Base-by-base conservation (phyloP, 148 eudicot genomes). In the Silene uniflora region DNA sequence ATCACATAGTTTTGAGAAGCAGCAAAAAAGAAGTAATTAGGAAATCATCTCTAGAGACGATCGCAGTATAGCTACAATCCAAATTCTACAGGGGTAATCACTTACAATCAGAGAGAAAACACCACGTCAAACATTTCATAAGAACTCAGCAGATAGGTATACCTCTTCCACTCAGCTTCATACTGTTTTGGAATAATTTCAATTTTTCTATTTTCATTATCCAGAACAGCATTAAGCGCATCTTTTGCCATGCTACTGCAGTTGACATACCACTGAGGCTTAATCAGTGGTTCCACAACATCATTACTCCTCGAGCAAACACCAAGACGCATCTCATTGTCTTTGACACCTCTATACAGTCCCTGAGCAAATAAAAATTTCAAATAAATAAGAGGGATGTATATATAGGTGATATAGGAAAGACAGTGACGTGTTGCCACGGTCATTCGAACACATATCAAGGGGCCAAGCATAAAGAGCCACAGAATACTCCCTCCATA, bases 151-250 rank as follows among this genome's bases (percentile, higher is more conserved):
- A 12, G 10, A 42, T 49, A 62, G 18, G 7, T 54, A 24, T 85
- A 91, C 99, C 99, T 92, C 84, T 87, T 89, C 98, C 99, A 95
- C 24, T 92, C 99, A 76, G 99, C 97, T 76, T 83, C 83, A 88
- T 95, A 95, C 42, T 90, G 91, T 76, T 81, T 88, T 11, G 99
- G 98, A 64, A 95, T 83, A 25, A 95, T 95, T 79, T 89, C 97
- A 49, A 95, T 84, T 82, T 83, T 91, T 82, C 74, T 85, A 72
- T 79, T 81, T 65, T 86, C 79, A 1, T 79, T 89, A 78, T 83
- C 78, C 71, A 81, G 56, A 58, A 92, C 97, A 81, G 97, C 97
- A 82, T 90, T 85, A 79, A 95, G 92, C 47, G 94, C 99, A 76
- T 95, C 87, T 80, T 89, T 88, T 6, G 92, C 97, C 91, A 92